Conservation (phyloP, 1,139 yeast genomes). For the Candida tropicalis region DNA sequence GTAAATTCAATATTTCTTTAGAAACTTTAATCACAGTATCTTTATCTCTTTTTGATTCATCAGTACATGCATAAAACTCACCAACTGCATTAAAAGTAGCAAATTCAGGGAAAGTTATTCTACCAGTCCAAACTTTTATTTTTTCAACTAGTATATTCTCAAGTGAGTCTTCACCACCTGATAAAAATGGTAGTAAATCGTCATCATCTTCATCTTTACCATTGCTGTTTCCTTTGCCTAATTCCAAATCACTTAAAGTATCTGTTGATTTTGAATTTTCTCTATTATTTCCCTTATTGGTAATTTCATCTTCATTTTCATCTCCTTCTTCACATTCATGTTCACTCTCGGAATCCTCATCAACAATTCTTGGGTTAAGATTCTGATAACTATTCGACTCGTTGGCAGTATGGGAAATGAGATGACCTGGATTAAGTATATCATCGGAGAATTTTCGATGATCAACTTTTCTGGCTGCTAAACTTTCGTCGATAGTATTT, state of each 20-base stretch:
- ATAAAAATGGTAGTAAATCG: constrained; percentile 4
- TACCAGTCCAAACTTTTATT: constrained; percentile 55
- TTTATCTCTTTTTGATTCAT: constrained; percentile 30
- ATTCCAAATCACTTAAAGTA: constrained; percentile 18
- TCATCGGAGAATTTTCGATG: constrained; percentile 39
- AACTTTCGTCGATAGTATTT: constrained; percentile 32
- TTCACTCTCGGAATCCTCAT: constrained; percentile 22
- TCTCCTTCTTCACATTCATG: constrained; percentile 21
- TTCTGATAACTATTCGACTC: constrained; percentile 18
- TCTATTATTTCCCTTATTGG: background rate
- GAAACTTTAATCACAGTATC: constrained; percentile 29
- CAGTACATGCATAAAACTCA: constrained; percentile 43
- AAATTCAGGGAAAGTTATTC: constrained; percentile 56
- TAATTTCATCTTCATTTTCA: constrained; percentile 18
- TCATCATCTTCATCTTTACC: background rate
- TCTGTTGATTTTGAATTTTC: constrained; percentile 11
- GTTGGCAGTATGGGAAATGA: constrained; percentile 12
- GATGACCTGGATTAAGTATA: constrained; percentile 10
- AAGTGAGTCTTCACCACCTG: constrained; percentile 4
- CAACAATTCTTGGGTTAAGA: constrained; percentile 17
- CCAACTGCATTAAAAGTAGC: constrained; percentile 50
- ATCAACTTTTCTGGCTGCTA: constrained; percentile 45
- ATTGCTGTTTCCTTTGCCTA: background rate
- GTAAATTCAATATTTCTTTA: constrained; percentile 31
- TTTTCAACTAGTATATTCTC: constrained; percentile 6